A percentile compares a stretch with the other conserved stretches of the same genome.
phyloP scores from a whole-genome alignment of 371 early-diverging fungal species.

The Mortierella sp. region DNA sequence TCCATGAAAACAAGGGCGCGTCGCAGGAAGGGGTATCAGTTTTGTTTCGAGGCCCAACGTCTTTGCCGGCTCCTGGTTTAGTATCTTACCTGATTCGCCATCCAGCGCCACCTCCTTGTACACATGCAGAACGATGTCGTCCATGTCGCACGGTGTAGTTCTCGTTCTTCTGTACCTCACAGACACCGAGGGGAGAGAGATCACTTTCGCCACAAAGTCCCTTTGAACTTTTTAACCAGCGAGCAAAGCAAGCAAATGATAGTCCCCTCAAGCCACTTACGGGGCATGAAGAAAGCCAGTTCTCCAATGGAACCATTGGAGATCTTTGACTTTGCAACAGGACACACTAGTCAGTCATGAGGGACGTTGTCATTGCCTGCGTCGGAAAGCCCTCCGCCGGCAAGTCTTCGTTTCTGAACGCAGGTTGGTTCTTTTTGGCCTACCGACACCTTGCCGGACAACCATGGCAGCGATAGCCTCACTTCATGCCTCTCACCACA shows the following conservation, averaged over 20 bases:
- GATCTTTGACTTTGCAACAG: too few species aligned
- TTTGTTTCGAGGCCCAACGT: too few species aligned
- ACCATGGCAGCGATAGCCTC: neutral
- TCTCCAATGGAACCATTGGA: too few species aligned
- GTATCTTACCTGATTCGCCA: slow-evolving; percentile 37
- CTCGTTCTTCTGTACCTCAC: neutral
- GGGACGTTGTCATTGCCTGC: slow-evolving; percentile 75
- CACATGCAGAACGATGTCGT: slow-evolving; percentile 43
- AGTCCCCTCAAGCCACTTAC: slow-evolving; percentile 10
- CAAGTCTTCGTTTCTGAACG: slow-evolving; percentile 76
- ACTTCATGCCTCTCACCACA: neutral
- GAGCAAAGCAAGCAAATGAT: too few species aligned
- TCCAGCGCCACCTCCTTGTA: slow-evolving; percentile 45
- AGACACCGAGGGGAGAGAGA: too few species aligned
- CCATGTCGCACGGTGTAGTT: slow-evolving; percentile 23
- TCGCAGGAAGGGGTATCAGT: neutral
- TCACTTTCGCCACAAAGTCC: too few species aligned
- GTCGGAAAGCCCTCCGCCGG: slow-evolving; percentile 86
- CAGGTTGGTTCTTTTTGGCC: slow-evolving; percentile 41
- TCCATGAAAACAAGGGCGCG: too few species aligned
- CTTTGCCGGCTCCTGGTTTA: too few species aligned
- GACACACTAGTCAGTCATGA: too few species aligned
- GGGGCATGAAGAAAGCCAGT: neutral
- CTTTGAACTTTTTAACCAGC: too few species aligned
- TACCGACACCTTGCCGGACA: neutral